Evolutionary conservation across 305 asterid species (phyloP).

Genomic region (Fraxinus sp.): DNA sequence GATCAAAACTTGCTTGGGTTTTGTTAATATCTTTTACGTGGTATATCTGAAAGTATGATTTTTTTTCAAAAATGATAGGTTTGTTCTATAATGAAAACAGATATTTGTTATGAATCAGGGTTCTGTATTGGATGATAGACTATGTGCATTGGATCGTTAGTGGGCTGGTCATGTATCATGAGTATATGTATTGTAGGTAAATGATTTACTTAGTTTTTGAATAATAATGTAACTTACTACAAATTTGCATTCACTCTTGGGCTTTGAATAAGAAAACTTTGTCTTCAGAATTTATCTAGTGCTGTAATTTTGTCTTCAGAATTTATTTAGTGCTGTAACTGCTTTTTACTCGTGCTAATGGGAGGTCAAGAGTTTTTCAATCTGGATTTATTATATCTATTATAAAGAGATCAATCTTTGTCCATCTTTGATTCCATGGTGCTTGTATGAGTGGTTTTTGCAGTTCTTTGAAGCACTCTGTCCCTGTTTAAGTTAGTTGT

Average conservation of each 20-base stretch:
- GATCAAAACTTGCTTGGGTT: background rate
- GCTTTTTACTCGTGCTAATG: background rate
- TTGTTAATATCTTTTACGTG: background rate
- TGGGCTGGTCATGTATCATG: background rate
- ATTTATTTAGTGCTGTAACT: background rate
- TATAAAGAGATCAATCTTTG: background rate
- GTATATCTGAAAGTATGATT: background rate
- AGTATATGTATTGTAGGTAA: background rate
- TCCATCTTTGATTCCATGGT: background rate
- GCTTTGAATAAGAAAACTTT: background rate
- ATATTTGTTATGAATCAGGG: background rate
- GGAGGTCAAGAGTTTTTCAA: background rate
- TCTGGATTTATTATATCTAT: background rate
- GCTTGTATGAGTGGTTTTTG: background rate
- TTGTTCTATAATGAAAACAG: background rate
- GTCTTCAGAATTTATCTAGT: background rate
- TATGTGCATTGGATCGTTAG: background rate
- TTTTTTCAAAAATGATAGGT: background rate
- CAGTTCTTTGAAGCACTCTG: background rate
- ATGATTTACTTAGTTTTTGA: background rate
- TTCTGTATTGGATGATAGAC: conserved; percentile 2
- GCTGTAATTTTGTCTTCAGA: background rate
- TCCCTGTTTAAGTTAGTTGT: background rate
- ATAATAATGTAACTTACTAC: background rate
- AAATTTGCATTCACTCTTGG: background rate